Conservation (phyloP, 805 yeast genomes). For the Suhomyces sp. region DNA sequence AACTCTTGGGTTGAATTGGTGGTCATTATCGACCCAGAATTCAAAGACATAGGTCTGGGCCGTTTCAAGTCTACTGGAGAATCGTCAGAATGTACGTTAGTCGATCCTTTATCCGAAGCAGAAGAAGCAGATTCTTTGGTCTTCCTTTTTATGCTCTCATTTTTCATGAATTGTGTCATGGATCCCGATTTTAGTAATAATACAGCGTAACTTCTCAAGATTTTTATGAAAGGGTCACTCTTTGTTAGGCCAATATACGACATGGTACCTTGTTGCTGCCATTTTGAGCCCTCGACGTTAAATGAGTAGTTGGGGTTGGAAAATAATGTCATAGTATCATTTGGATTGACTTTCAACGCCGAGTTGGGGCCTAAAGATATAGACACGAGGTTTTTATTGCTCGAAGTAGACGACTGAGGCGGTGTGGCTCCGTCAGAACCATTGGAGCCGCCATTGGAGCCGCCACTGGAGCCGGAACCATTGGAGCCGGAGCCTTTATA, state of each 20-base stretch:
- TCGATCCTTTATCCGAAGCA: background rate
- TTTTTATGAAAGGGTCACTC: conserved; percentile 37
- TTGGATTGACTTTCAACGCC: conserved; percentile 27
- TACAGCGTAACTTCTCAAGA: conserved; percentile 34
- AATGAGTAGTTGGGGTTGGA: conserved; percentile 34
- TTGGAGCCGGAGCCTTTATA: background rate
- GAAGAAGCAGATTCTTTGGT: conserved; percentile 1
- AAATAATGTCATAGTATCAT: conserved; percentile 33
- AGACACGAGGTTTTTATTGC: conserved; percentile 7
- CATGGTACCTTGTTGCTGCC: conserved; percentile 41
- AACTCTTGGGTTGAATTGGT: background rate
- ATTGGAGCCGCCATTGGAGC: background rate
- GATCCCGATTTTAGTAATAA: conserved; percentile 32
- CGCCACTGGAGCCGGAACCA: background rate
- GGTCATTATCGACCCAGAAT: background rate
- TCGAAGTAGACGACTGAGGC: background rate
- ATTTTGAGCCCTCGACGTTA: conserved; percentile 33
- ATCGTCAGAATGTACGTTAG: background rate
- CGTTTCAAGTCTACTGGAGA: background rate
- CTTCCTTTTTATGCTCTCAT: conserved; percentile 13
- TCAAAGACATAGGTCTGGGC: background rate
- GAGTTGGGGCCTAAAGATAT: conserved; percentile 38
- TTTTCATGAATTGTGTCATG: conserved; percentile 27
- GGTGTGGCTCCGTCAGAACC: background rate
- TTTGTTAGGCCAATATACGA: conserved; percentile 41